Evolutionary conservation across 305 asterid genomes (phyloP).

Genomic region (Fraxinus sp.): DNA sequence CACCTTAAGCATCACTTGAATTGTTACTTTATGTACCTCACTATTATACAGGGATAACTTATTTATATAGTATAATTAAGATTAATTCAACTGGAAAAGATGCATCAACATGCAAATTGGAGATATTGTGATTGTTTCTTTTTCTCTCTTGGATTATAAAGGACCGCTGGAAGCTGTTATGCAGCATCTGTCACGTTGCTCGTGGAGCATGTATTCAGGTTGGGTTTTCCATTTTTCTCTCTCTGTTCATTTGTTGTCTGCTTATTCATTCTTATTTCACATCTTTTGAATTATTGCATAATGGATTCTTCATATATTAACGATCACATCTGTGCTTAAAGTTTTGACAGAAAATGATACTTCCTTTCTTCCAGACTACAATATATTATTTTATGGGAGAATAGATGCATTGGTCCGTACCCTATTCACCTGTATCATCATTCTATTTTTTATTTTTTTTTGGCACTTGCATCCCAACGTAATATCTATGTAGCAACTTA

Average conservation of each 20-base stretch:
- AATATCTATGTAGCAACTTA: slow-evolving; percentile 68
- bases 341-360: background rate
- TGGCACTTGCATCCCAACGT: slow-evolving; percentile 40
- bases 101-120: slow-evolving; percentile 15
- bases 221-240: slow-evolving; percentile 28
- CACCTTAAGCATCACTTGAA: slow-evolving; percentile 6
- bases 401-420: background rate
- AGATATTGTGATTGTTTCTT: background rate
- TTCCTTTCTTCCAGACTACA: background rate
- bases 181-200: slow-evolving; percentile 88
- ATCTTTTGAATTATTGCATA: background rate
- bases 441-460: background rate
- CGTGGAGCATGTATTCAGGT: slow-evolving; percentile 99
- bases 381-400: background rate
- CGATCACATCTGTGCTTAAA: background rate
- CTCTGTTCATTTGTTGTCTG: background rate
- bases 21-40: slow-evolving; percentile 1
- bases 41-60: slow-evolving; percentile 3
- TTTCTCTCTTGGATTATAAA: slow-evolving; percentile 30
- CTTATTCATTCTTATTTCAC: background rate
- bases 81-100: background rate
- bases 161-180: slow-evolving; percentile 97
- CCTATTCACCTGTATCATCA: background rate
- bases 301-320: background rate
- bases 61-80: slow-evolving; percentile 1